phyloP scores from a whole-genome alignment of 2,329 filamentous ascomycete species.

The Phaeoacremonium minimum region DNA sequence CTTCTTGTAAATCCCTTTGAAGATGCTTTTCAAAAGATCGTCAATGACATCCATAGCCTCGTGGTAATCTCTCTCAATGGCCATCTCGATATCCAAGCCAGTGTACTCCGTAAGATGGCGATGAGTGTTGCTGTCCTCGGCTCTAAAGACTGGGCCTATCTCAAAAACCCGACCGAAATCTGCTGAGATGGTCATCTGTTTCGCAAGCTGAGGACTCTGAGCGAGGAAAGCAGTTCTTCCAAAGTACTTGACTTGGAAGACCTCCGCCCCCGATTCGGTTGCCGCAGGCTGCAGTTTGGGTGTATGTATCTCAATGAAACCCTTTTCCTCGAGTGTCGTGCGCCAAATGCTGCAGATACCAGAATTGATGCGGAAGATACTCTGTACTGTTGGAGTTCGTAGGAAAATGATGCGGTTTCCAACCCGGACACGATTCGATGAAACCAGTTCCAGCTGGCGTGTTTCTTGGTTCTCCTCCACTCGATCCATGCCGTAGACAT shows the following conservation, averaged over 20 bases:
- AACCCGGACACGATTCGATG: conserved; percentile 63
- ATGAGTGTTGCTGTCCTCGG: conserved; percentile 65
- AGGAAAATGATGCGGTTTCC: no score
- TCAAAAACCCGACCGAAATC: conserved; percentile 62
- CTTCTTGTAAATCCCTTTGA: conserved; percentile 17
- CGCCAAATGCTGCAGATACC: no score
- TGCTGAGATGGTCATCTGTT: conserved; percentile 64
- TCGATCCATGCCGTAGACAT: conserved; percentile 46
- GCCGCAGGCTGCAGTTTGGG: conserved; percentile 58
- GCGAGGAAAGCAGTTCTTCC: conserved; percentile 58
- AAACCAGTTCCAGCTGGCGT: no score
- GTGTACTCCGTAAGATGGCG: conserved; percentile 59
- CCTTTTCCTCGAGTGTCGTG: no score
- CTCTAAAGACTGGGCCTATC: conserved; percentile 62
- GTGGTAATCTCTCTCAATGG: conserved; percentile 43
- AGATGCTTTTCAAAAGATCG: conserved; percentile 41
- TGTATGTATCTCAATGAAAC: no score
- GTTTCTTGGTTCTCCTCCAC: no score
- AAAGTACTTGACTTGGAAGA: conserved; percentile 65
- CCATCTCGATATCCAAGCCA: conserved; percentile 47
- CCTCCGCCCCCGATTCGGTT: conserved; percentile 59
- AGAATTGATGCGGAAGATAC: no score
- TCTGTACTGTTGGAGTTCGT: no score
- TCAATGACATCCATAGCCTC: conserved; percentile 44
- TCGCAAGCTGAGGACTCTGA: conserved; percentile 62